Evolutionary conservation across 208 protist genomes (phyloP), one percentile per base, ranked within the genome.

Genomic region (Leishmania lainsoni): DNA sequence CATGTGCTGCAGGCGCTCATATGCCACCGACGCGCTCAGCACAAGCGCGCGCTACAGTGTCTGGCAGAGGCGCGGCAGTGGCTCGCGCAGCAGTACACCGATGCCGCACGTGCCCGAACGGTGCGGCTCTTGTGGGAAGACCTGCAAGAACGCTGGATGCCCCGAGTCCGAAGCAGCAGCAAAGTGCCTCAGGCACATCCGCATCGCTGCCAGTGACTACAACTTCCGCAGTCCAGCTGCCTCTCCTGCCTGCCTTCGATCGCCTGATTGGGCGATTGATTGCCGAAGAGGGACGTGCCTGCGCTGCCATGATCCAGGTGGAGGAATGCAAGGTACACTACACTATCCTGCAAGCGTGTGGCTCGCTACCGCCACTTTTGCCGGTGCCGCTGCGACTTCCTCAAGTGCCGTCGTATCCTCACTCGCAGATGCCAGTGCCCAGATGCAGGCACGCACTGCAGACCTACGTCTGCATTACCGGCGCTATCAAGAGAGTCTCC

Each of bases 251-350:
- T 0, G 39, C 2, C n/a, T 83, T 84, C n/a, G 56, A 81, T 14
- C 35, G 8, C 12, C 16, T 87, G 6, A 73, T 89, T 52, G 42
- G 22, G n/a, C 68, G 65, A 20, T 52, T 71, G 2, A 76, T 81
- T 35, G 16, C 52, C 12, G 56, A 59, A 45, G 90, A 93, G 79
- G 29, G 61, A 12, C 75, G 80, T 52, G 87, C 81, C 56, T 93
- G 90, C 68, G 83, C 84, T 54, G 69, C 82, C 5, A 85, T 89
- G 65, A 68, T 93, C 1, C 75, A 74, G 12, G 80, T 85, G 71
- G 90, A 93, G 78, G 72, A 89, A 29, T 93, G 90, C 70, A 83
- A 83, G 22, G 81, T 91, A 54, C 86, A 91, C 74, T 86, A 89
- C 70, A 73, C 87, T 3, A 83, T 91, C 56, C 61, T 81, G 17